A percentile compares a stretch with the other conserved stretches of the same genome.
Evolutionary conservation across 768 basidiomycete species (phyloP).

Genomic region (Xerocomellus amylosporus): DNA sequence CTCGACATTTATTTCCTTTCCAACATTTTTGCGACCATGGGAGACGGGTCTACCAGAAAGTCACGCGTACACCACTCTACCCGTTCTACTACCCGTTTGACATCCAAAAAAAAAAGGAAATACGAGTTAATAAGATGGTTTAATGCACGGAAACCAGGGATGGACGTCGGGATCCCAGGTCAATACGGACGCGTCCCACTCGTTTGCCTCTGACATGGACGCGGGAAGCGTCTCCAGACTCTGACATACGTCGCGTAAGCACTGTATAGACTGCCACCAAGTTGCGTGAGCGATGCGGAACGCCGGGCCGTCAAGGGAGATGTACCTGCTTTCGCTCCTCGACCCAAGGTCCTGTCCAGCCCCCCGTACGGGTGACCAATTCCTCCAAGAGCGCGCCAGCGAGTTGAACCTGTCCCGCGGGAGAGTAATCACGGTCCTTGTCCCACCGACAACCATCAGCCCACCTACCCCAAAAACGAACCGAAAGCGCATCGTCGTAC

Average conservation of each 20-base stretch:
- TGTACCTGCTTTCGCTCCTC: slow-evolving; percentile 46
- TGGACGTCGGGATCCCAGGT: slow-evolving; percentile 48
- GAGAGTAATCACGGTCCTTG: slow-evolving; percentile 41
- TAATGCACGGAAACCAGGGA: slow-evolving; percentile 51
- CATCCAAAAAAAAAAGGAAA: background rate
- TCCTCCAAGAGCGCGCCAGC: slow-evolving; percentile 42
- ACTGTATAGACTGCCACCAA: slow-evolving; percentile 42
- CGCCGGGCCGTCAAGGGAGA: background rate
- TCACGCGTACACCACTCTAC: no score
- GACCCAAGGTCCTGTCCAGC: slow-evolving; percentile 48
- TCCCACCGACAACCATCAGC: background rate
- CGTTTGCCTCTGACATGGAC: slow-evolving; percentile 29
- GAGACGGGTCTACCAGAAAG: no score
- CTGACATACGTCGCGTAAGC: slow-evolving; percentile 37
- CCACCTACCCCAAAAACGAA: background rate
- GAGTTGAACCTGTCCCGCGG: slow-evolving; percentile 40
- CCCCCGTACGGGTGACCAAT: slow-evolving; percentile 31
- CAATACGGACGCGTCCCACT: slow-evolving; percentile 41
- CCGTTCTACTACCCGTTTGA: background rate
- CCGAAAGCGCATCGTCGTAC: slow-evolving; percentile 23
- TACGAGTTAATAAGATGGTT: background rate
- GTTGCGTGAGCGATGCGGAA: background rate
- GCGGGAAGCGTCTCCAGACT: slow-evolving; percentile 39
- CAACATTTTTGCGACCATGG: no score
- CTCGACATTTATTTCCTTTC: no score